Percentiles rank a stretch among this genome's conserved stretches.
Evolutionary conservation across 2,329 filamentous ascomycete genomes (phyloP).

Genomic region (Aspergillus floridensis): DNA sequence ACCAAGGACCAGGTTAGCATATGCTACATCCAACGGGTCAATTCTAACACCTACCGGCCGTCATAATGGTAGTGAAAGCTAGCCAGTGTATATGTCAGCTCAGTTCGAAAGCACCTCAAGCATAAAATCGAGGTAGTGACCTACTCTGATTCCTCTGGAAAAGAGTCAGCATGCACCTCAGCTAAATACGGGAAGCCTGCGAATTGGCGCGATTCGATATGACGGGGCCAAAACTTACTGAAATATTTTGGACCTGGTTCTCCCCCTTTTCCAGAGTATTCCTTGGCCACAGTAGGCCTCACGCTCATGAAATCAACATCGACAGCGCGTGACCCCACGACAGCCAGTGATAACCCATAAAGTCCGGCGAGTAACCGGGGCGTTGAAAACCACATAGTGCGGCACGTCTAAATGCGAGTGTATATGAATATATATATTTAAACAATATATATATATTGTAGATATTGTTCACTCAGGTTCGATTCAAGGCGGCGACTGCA

Average conservation of each 20-base stretch:
- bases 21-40: neutral
- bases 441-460: neutral
- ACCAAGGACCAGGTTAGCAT: constrained; percentile 13
- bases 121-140: constrained; percentile 12
- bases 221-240: constrained; percentile 34
- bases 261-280: constrained; percentile 39
- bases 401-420: neutral
- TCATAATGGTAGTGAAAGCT: constrained; percentile 58
- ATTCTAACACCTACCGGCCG: constrained; percentile 39
- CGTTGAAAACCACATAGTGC: constrained; percentile 23
- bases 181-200: constrained; percentile 5
- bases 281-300: constrained; percentile 38
- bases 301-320: constrained; percentile 47
- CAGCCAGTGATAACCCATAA: constrained; percentile 18
- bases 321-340: constrained; percentile 20
- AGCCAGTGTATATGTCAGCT: constrained; percentile 3
- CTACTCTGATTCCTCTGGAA: constrained; percentile 46
- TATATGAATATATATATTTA: neutral
- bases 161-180: constrained; percentile 7
- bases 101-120: neutral
- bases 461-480: neutral
- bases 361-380: constrained; percentile 17
- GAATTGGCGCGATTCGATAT: constrained; percentile 11
- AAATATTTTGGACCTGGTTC: constrained; percentile 52
- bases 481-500: constrained; percentile 4